These are phyloP conservation scores for Fusarium torulosum DNA, from an alignment of 2,329 filamentous ascomycete species.

Conservation along the genomic window DNA sequence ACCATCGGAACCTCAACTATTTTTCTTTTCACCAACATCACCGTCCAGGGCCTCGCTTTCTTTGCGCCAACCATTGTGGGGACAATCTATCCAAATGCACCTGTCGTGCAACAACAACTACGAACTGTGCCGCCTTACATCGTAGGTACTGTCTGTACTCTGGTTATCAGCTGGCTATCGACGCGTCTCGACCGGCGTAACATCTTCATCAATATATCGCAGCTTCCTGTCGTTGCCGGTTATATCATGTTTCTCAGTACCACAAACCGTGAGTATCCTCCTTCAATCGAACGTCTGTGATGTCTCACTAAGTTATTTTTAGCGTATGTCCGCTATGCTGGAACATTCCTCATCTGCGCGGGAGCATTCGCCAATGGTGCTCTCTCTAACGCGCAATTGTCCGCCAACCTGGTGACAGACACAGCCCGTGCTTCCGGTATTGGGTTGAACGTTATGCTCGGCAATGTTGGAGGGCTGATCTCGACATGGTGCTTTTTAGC, in stretches of 20 bases:
- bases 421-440: constrained; percentile 40
- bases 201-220: constrained; percentile 66
- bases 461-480: constrained; percentile 70
- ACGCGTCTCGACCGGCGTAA: constrained; percentile 66
- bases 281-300: rapidly evolving
- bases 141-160: constrained; percentile 64
- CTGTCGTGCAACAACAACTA: constrained; percentile 69
- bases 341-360: constrained; percentile 64
- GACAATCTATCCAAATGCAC: constrained; percentile 69
- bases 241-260: constrained; percentile 74
- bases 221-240: constrained; percentile 70
- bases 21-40: constrained; percentile 74
- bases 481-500: constrained; percentile 74
- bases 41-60: constrained; percentile 74
- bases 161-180: constrained; percentile 48
- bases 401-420: constrained; percentile 30
- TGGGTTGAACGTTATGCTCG: constrained; percentile 43
- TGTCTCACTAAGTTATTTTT: neutral
- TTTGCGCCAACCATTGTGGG: constrained; percentile 73
- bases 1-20: constrained; percentile 65
- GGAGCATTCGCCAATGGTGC: constrained; percentile 59
- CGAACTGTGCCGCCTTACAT: constrained; percentile 62
- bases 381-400: constrained; percentile 27
- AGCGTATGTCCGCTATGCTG: constrained; percentile 66
- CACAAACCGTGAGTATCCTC: constrained; percentile 44